Base-by-base conservation (phyloP, 1,284 basidiomycete species). In the Malassezia obtusa region DNA sequence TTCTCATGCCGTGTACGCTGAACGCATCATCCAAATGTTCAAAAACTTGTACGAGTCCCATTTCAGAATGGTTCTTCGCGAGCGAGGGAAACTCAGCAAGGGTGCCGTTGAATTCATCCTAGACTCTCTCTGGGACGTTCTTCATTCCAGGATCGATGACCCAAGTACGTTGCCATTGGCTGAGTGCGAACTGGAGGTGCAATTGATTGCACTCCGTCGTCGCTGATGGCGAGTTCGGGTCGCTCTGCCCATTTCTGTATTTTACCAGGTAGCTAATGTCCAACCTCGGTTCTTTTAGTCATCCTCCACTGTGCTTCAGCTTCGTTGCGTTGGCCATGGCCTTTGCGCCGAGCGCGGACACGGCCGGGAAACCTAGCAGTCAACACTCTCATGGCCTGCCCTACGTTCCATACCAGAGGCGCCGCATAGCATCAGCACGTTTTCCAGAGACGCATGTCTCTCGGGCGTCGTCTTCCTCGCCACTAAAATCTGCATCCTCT, bases 11-110 rank as follows among this genome's bases (percentile, higher is more conserved):
- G 63, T 65, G n/a, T 76, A 74, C 52, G 62, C 73, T 21, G 75
- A 76, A 39, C 73, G 76, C 56, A 53, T 68, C 52, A 51, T 69
- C 32, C 59, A 69, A 56, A 68, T 76, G 26, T 68, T 76, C 61
- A 75, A 74, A 59, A 73, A 74, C 45, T 60, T 76, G n/a, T 76
- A 74, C 65, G 75, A 76, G 52, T 57, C 60, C 31, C 74, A 76
- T 52, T 73, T 76, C 59, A 63, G 75, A 1, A 48, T 51, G n/a
- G 63, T 75, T 31, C 58, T 76, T 25, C 62, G 68, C 10, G 74
- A 76, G 31, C 60, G 65, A 38, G 73, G 68, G 19, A 69, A 71
- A 49, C 61, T 75, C 17, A 69, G 66, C 53, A 66, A 75, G 22
- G 74, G 73, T 15, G 68, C 74, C 3, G 64, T 66, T 35, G 75